phyloP scores from a whole-genome alignment of 257 asterid species.

The Solanum dulcamara region DNA sequence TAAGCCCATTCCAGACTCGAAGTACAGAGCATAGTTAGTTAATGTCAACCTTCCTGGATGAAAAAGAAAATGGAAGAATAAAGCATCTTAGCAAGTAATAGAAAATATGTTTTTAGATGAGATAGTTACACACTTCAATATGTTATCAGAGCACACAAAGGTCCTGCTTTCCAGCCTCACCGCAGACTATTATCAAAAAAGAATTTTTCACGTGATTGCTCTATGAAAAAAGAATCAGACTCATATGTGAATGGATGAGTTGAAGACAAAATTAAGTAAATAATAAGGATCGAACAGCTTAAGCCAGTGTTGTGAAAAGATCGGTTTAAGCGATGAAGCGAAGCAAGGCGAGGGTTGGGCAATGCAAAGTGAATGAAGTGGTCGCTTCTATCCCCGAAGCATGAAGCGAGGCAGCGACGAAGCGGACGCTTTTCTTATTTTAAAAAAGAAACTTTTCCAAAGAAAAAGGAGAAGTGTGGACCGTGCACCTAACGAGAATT shows the following conservation, averaged over 20 bases:
- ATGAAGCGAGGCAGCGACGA: background rate
- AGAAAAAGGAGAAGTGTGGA: background rate
- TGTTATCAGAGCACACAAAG: background rate
- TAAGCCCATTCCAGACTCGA: constrained; percentile 79
- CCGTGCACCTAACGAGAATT: too few relatives aligned
- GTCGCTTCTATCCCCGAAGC: background rate
- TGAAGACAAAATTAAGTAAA: background rate
- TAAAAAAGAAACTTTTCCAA: background rate
- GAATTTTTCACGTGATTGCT: background rate
- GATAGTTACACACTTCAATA: background rate
- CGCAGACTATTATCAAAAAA: background rate
- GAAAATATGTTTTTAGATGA: background rate
- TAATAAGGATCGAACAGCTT: background rate
- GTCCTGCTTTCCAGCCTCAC: background rate
- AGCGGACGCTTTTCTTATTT: background rate
- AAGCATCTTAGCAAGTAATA: background rate
- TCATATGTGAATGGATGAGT: background rate
- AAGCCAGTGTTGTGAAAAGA: background rate
- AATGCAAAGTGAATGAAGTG: background rate
- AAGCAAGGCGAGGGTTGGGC: background rate
- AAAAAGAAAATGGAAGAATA: background rate
- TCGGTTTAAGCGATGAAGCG: background rate
- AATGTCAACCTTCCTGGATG: constrained; percentile 77
- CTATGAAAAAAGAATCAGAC: background rate
- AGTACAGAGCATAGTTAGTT: constrained; percentile 76